Evolutionary conservation across 2,329 filamentous ascomycete species (phyloP), one percentile per base, ranked within the genome.

Genomic region (Cladosporium halotolerans): DNA sequence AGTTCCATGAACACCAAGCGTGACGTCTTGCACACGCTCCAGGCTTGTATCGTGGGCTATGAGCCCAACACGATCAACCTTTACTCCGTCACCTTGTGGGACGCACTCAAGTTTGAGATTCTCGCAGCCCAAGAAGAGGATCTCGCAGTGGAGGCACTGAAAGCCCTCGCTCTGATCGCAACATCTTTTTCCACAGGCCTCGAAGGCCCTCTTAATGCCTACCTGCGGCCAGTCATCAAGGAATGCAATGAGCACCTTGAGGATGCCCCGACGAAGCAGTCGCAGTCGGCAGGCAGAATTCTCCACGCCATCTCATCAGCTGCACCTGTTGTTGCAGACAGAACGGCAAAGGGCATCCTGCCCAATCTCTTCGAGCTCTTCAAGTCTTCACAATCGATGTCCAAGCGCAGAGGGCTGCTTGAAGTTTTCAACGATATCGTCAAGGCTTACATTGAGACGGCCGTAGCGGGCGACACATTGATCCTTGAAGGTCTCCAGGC

Each of bases 1-100:
- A 85, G 81, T 3, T 85, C 83, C 1, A 75, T 79, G 57, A 85
- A 83, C 65, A 84, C 84, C 14, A 86, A 86, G 77, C 79, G 81
- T 68, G 84, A 86, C 68, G 81, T 83, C 1, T 70, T 87, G 4
- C 80, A 82, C 63, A 76, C 82, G n/a, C 72, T 86, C 44, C 74
- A 76, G 39, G 77, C 81, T 2, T 85, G 81, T 55, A 75, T 83
- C 18, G 63, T 67, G n/a, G 76, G 78, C 11, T 87, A 85, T 57
- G 79, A 79, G 16, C 73, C 78, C 7, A 72, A 74, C 9, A 82
- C 79, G 0, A 74, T 86, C 28, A 80, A 81, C 7, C 76, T 79
- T 9, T 84, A 84, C 61, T 83, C 82, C 0, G 78, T 83, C 45
- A 83, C 80, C 1, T 71, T 86, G 2, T 87, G 83, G 83, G 82